Percentiles rank a stretch among this genome's conserved stretches.
Conservation (phyloP, 2,329 filamentous ascomycete genomes). For the Lecanicillium sp. region DNA sequence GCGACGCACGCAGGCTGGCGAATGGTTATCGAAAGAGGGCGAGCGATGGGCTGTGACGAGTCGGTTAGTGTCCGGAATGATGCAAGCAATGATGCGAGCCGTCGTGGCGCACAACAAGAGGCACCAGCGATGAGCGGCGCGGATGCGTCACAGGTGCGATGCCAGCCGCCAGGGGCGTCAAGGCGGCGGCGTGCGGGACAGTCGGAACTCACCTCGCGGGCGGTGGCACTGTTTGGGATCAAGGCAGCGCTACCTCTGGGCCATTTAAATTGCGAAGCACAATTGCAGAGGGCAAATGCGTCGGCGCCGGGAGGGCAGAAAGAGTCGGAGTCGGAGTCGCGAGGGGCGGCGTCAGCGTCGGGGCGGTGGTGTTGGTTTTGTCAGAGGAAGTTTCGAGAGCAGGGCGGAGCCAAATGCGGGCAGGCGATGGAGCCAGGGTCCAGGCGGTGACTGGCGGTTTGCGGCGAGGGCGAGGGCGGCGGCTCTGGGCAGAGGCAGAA, state of each 20-base stretch:
- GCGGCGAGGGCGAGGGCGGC: neutral
- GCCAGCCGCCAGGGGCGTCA: too few species aligned
- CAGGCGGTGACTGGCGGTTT: conserved; percentile 15
- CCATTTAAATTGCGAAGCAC: too few species aligned
- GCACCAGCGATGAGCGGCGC: too few species aligned
- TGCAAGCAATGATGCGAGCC: neutral
- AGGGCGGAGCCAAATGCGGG: neutral
- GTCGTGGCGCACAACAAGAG: too few species aligned
- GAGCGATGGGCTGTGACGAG: conserved; percentile 2
- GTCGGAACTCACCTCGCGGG: too few species aligned
- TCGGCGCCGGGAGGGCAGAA: conserved; percentile 1
- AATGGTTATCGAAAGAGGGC: neutral
- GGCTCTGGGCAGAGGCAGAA: conserved; percentile 3
- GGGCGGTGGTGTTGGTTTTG: conserved; percentile 6
- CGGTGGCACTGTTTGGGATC: too few species aligned
- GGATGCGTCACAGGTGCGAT: too few species aligned
- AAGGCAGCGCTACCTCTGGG: too few species aligned
- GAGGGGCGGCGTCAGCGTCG: conserved; percentile 3
- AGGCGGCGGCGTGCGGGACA: too few species aligned
- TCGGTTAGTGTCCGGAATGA: conserved; percentile 1
- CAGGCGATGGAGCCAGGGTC: conserved; percentile 6
- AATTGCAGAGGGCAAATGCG: too few species aligned
- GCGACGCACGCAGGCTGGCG: too few species aligned
- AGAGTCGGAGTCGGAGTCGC: neutral
- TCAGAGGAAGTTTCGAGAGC: neutral